Conservation (phyloP, 345 rosid genomes). For the Sonneratia alba region DNA sequence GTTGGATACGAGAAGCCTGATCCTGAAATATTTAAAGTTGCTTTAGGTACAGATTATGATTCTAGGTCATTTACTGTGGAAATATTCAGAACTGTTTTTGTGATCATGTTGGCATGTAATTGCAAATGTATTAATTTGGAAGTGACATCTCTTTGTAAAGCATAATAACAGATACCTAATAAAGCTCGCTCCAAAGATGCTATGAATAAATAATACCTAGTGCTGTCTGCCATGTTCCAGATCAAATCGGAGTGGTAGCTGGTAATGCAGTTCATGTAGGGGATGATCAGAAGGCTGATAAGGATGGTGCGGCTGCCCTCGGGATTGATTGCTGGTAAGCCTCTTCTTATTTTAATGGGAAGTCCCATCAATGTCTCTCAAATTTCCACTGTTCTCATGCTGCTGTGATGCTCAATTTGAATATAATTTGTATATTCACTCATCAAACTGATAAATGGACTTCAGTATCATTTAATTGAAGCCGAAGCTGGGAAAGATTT, state of each 20-base stretch:
- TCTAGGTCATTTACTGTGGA: background rate
- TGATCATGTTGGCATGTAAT: background rate
- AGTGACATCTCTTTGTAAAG: background rate
- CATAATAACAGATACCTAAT: background rate
- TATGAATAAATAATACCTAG: background rate
- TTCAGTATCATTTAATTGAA: background rate
- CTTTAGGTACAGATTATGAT: conserved; percentile 44
- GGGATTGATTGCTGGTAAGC: conserved; percentile 80
- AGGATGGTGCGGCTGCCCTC: conserved; percentile 52
- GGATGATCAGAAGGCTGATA: conserved; percentile 71
- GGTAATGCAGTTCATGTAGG: conserved; percentile 64
- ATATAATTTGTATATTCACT: background rate
- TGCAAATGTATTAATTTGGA: background rate
- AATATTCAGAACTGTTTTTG: background rate
- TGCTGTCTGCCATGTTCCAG: conserved; percentile 24
- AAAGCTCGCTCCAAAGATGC: background rate
- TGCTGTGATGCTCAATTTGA: background rate
- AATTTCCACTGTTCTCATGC: background rate
- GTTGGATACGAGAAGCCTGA: conserved; percentile 82
- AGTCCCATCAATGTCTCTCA: background rate
- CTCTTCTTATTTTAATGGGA: background rate
- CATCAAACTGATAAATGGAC: background rate
- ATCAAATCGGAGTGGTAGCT: conserved; percentile 41
- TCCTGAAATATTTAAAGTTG: conserved; percentile 54
- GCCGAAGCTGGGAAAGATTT: background rate